Evolutionary conservation across 2,329 filamentous ascomycete species (phyloP).

Genomic region (Aspergillus tubingensis): DNA sequence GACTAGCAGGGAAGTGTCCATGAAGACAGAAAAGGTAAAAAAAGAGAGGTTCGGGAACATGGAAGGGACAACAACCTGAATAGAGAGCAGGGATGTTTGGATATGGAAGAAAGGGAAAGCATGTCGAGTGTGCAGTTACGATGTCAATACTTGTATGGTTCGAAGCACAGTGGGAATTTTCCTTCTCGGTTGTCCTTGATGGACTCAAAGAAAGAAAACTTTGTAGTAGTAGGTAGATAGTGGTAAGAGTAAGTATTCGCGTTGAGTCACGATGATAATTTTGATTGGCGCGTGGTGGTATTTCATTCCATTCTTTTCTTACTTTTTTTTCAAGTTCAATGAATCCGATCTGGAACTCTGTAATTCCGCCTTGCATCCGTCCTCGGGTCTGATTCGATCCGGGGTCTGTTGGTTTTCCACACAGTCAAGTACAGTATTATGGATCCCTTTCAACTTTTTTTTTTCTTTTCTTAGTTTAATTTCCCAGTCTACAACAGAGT

Average conservation of each 20-base stretch:
- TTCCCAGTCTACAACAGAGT: background rate
- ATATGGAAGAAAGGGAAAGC: background rate
- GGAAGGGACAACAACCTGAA: background rate
- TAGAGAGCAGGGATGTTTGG: conserved; percentile 2
- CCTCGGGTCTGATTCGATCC: conserved; percentile 11
- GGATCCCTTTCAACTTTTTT: background rate
- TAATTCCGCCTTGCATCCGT: conserved; percentile 14
- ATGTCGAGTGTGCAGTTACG: conserved; percentile 15
- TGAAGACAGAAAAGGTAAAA: background rate
- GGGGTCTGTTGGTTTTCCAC: conserved; percentile 2
- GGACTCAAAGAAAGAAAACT: background rate
- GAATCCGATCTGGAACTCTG: background rate
- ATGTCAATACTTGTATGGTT: background rate
- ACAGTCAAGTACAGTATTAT: too few relatives aligned
- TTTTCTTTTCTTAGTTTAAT: background rate
- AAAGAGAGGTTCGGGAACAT: background rate
- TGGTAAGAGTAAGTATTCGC: background rate
- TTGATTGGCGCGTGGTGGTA: conserved; percentile 12
- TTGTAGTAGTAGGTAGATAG: too few relatives aligned
- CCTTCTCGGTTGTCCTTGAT: too few relatives aligned
- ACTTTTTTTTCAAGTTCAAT: too few relatives aligned
- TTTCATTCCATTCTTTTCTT: background rate
- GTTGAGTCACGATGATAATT: conserved; percentile 17
- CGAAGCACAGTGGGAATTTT: background rate
- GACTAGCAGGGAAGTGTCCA: background rate